Percentiles rank a stretch among this genome's conserved stretches.
Evolutionary conservation across 768 basidiomycete species (phyloP).

Genomic region (Podaxis sp.): DNA sequence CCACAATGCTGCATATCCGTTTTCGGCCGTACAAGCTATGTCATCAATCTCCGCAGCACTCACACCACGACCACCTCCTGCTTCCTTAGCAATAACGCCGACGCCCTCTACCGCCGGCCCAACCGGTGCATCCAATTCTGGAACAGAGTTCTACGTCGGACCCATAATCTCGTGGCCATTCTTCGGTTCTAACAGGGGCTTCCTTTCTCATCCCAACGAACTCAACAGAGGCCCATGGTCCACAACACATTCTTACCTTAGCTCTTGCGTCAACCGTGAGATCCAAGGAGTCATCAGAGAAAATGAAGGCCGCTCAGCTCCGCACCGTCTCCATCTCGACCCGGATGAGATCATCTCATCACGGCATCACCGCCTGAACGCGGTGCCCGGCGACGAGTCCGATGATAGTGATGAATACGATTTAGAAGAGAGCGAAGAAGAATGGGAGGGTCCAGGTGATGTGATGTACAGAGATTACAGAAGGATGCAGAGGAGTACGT

Average conservation of each 20-base stretch:
- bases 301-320: constrained; percentile 74
- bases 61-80: constrained; percentile 23
- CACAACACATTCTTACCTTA: constrained; percentile 57
- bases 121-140: background rate
- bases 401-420: constrained; percentile 82
- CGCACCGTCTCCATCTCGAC: constrained; percentile 78
- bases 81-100: constrained; percentile 25
- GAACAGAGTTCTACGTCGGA: constrained; percentile 57
- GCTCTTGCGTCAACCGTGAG: constrained; percentile 71
- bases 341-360: constrained; percentile 74
- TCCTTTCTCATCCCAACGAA: constrained; percentile 64
- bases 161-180: constrained; percentile 91
- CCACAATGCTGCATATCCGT: constrained; percentile 43
- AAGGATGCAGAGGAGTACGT: constrained; percentile 76
- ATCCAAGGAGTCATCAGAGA: constrained; percentile 71
- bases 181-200: constrained; percentile 82
- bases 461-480: constrained; percentile 82
- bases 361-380: constrained; percentile 64
- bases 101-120: constrained; percentile 17
- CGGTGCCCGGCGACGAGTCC: constrained; percentile 70
- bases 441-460: constrained; percentile 78
- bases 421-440: constrained; percentile 76
- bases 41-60: constrained; percentile 26
- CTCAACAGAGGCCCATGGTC: constrained; percentile 82
- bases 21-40: constrained; percentile 40